phyloP scores from a whole-genome alignment of 164 flowering plant species.

The Berberis vulgaris region DNA sequence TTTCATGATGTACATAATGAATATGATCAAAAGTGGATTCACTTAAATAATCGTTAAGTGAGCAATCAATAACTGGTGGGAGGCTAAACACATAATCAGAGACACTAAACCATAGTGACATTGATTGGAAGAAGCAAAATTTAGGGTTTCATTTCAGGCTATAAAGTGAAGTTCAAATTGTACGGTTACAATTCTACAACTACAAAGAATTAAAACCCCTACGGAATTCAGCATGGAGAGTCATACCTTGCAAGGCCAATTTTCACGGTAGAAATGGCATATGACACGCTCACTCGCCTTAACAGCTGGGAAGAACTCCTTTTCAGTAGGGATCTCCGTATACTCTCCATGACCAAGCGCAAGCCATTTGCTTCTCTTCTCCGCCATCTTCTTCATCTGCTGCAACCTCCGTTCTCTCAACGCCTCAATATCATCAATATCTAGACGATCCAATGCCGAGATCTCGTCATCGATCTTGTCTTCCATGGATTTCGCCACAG shows the following conservation, averaged over 20 bases:
- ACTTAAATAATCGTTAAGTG: no score
- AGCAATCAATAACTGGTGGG: no score
- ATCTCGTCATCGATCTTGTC: constrained; percentile 91
- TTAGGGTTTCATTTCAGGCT: no score
- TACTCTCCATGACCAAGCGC: constrained; percentile 93
- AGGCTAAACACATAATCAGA: no score
- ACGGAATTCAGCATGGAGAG: neutral
- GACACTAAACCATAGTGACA: no score
- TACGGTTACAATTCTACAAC: no score
- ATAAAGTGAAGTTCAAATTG: no score
- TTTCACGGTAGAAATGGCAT: constrained; percentile 95
- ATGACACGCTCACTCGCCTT: constrained; percentile 96
- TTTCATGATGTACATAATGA: no score
- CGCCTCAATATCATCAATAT: constrained; percentile 74
- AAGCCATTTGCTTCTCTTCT: constrained; percentile 88
- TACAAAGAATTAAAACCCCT: no score
- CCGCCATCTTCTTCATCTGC: constrained; percentile 99
- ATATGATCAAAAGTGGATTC: no score
- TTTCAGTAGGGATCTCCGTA: constrained; percentile 74
- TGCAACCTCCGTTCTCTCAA: constrained; percentile 75
- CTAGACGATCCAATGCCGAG: constrained; percentile 67
- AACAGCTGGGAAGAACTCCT: constrained; percentile 79
- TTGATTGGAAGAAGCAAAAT: no score
- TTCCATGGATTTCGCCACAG: constrained; percentile 89
- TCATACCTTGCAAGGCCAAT: constrained; percentile 97